phyloP scores from a whole-genome alignment of 257 asterid genomes.

The Dorcoceras hygrometricum region DNA sequence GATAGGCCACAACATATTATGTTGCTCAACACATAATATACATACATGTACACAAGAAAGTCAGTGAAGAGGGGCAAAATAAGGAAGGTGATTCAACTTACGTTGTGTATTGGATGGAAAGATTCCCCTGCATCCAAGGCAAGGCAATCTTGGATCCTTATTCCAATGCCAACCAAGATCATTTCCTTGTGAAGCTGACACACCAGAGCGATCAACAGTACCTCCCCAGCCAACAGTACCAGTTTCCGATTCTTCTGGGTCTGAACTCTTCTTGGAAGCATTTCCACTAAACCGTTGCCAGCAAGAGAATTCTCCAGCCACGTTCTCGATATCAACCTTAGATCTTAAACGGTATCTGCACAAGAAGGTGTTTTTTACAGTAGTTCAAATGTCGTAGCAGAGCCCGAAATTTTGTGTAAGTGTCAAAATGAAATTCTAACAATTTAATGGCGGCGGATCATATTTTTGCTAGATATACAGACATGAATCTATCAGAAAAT shows the following conservation, averaged over 20 bases:
- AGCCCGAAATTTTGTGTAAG: background rate
- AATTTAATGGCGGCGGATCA: too few species aligned
- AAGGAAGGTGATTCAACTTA: conserved; percentile 32
- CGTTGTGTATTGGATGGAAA: conserved; percentile 69
- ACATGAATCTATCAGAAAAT: background rate
- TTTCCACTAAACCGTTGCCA: conserved; percentile 84
- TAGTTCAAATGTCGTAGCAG: background rate
- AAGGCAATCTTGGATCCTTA: conserved; percentile 81
- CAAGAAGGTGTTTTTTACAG: background rate
- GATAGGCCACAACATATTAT: background rate
- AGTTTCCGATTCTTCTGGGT: conserved; percentile 55
- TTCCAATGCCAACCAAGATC: conserved; percentile 72
- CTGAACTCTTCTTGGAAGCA: conserved; percentile 34
- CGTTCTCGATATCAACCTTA: conserved; percentile 76
- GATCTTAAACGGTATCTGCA: conserved; percentile 77
- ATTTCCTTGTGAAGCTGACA: conserved; percentile 54
- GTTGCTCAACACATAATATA: background rate
- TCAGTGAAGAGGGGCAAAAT: background rate
- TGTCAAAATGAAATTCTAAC: too few species aligned
- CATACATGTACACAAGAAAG: background rate
- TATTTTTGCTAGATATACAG: too few species aligned
- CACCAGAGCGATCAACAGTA: conserved; percentile 55
- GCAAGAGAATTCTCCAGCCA: conserved; percentile 61
- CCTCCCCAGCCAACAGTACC: conserved; percentile 78
- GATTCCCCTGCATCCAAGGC: conserved; percentile 85